Conservation (phyloP, 306 rosid species). For the Sphenostylis stenocarpa region DNA sequence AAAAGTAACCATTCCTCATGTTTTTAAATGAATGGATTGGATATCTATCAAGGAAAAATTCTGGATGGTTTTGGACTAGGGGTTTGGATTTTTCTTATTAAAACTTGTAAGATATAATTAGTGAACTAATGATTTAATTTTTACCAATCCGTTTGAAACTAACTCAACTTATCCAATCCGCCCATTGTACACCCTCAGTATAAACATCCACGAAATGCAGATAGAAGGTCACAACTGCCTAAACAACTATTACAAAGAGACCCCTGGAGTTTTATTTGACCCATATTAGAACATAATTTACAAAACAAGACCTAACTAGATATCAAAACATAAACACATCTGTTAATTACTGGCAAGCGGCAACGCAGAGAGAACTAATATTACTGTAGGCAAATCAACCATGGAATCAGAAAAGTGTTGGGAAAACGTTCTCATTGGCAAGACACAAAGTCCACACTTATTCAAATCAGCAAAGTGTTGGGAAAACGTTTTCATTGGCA, state of each 20-base stretch:
- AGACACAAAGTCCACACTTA: neutral
- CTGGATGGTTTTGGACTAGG: no score
- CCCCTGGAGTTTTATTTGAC: neutral
- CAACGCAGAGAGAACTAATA: neutral
- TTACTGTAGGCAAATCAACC: neutral
- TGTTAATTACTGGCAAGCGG: neutral
- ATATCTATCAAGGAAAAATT: neutral
- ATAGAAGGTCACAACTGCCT: neutral
- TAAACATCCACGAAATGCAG: neutral
- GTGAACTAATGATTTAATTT: neutral
- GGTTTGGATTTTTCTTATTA: neutral
- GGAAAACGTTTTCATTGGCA: neutral
- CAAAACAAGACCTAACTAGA: neutral
- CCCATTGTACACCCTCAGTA: neutral
- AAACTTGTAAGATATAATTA: neutral
- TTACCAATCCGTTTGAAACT: neutral
- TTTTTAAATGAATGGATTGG: neutral
- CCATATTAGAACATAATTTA: neutral
- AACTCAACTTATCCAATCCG: neutral
- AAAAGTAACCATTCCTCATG: no score
- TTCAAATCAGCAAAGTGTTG: slow-evolving; percentile 10
- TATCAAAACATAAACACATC: neutral
- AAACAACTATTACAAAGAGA: neutral
- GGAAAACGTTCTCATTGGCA: neutral
- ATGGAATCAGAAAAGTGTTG: neutral